Evolutionary conservation across 257 asterid species (phyloP), one percentile per base, ranked within the genome.

Genomic region (Capsicum pubescens): DNA sequence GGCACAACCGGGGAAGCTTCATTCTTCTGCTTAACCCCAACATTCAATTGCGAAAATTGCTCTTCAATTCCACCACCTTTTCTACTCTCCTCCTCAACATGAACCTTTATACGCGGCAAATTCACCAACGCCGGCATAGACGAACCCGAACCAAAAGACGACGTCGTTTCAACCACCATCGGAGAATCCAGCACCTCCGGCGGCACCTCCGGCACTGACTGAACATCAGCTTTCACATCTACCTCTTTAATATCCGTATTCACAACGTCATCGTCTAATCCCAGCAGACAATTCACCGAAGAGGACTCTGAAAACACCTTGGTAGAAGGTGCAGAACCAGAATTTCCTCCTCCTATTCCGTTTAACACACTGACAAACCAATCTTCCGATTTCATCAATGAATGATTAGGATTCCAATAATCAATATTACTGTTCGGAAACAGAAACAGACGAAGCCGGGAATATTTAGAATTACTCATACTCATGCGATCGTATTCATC

Each of bases 101-200:
- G 94, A 15, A 93, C 97, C 91, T 86, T 92, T 60, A 94, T 91
- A 83, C 95, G 97, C 6, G 97, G 95, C 88, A 94, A 90, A 87
- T 91, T 93, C n/a, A 87, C 91, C 88, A 91, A 82, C 0, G 97
- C 91, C 11, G 98, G 98, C 35, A 95, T 87, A 50, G 97, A 92
- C 5, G 97, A 93, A 1, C 93, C 91, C 11, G 98, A 97, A 59
- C 97, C 99, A 64, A 93, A 97, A 48, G 99, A 93, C 86, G 99
- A 95, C 55, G 90, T 67, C 26, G 94, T 93, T 36, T 91, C 98
- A 10, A 90, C 86, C 92, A 90, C 86, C 92, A 93, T 92, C 7
- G 98, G 99, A 3, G 98, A 96, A 90, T 92, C 97, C 17, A 39
- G 44, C 44, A 39, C 44, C 44, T 44, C 48, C 48, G 48, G 6